A percentile compares a stretch with the other conserved stretches of the same genome.
Conservation (phyloP, 2,329 filamentous ascomycete species). For the Colletotrichum shisoi region DNA sequence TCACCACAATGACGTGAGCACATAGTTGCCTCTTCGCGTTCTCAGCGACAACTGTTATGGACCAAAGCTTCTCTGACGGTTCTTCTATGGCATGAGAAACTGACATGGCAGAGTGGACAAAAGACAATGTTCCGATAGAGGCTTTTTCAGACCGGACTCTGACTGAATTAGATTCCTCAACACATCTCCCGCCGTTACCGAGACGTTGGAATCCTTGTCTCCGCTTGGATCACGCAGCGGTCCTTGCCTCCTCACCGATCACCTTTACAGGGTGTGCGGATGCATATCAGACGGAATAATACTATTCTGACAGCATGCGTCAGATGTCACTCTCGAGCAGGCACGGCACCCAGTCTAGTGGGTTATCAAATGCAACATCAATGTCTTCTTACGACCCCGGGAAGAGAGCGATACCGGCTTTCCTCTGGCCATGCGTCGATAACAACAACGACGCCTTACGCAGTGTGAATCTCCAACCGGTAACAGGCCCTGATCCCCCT, state of each 20-base stretch:
- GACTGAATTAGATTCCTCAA: not conserved
- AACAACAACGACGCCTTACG: not conserved
- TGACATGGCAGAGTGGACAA: not conserved
- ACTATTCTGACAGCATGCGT: slow-evolving; percentile 28
- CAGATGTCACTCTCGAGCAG: slow-evolving; percentile 16
- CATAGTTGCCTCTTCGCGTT: not conserved
- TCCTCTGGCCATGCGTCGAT: not conserved
- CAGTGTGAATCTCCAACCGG: slow-evolving; percentile 14
- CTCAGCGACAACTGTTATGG: not conserved
- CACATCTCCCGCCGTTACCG: slow-evolving; percentile 21
- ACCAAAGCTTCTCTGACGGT: no score
- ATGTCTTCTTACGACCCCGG: not conserved
- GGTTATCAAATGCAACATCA: slow-evolving; percentile 17
- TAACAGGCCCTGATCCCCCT: slow-evolving; percentile 2
- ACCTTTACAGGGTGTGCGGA: slow-evolving; percentile 21
- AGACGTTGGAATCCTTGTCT: slow-evolving; percentile 24
- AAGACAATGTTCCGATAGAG: not conserved
- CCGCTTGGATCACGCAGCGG: slow-evolving; percentile 18
- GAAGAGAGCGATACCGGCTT: not conserved
- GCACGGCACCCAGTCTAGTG: slow-evolving; percentile 1
- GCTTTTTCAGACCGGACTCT: not conserved
- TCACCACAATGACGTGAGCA: not conserved
- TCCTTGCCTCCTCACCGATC: slow-evolving; percentile 25
- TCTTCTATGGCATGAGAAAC: not conserved
- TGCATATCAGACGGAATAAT: slow-evolving; percentile 29